Evolutionary conservation across 1,284 basidiomycete species (phyloP).

Genomic region (Apiotrichum domesticum): DNA sequence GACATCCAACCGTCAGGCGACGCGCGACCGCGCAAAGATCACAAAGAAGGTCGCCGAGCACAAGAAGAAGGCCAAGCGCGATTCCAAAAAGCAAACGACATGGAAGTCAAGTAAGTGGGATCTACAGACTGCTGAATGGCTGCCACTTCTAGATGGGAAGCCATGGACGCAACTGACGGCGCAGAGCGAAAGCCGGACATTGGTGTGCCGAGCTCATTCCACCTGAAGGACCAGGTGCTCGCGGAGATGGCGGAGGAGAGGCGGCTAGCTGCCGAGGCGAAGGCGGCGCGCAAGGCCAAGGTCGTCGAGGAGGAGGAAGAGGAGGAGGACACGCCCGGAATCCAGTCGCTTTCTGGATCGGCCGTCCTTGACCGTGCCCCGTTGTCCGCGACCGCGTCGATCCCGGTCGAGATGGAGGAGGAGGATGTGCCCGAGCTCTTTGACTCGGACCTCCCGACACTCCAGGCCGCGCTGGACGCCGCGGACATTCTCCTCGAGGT

Average conservation of each 20-base stretch:
- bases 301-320: conserved; percentile 40
- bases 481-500: conserved; percentile 81
- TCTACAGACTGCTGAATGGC: neutral
- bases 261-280: conserved; percentile 52
- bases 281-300: neutral
- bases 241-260: conserved; percentile 81
- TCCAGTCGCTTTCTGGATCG: conserved; percentile 25
- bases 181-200: conserved; percentile 78
- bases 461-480: conserved; percentile 67
- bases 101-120: conserved; percentile 80
- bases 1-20: conserved; percentile 72
- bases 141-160: no score
- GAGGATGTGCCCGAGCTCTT: conserved; percentile 57
- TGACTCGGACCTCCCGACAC: conserved; percentile 61
- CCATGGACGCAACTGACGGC: neutral
- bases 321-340: conserved; percentile 33
- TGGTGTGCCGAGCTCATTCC: conserved; percentile 95
- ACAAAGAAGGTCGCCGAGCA: conserved; percentile 73
- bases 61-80: conserved; percentile 69
- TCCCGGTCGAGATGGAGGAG: conserved; percentile 28
- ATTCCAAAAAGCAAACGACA: conserved; percentile 72
- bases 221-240: conserved; percentile 93
- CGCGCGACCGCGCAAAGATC: conserved; percentile 68
- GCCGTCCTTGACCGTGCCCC: conserved; percentile 23
- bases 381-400: conserved; percentile 10